phyloP scores from a whole-genome alignment of 2,329 filamentous ascomycete species.

The Emmonsia crescens region DNA sequence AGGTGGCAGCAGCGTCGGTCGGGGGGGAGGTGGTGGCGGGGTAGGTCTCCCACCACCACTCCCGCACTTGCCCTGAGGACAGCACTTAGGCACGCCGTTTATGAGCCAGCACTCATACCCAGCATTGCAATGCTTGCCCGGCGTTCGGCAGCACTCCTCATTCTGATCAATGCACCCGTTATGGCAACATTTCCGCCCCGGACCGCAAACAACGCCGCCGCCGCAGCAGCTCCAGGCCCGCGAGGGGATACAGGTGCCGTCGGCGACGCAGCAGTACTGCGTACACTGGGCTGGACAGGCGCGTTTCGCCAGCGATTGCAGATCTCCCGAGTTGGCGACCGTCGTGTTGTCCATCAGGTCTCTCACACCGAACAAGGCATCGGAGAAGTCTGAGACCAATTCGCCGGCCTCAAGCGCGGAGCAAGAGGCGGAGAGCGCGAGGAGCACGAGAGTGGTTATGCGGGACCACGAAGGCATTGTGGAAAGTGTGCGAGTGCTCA shows the following conservation, averaged over 20 bases:
- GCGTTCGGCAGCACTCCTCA: background rate
- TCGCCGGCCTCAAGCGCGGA: background rate
- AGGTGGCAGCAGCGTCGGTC: too few species aligned
- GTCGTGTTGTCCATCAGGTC: background rate
- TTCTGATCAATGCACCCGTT: background rate
- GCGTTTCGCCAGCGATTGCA: background rate
- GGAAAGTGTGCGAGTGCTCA: background rate
- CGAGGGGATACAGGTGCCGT: background rate
- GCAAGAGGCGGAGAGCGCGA: background rate
- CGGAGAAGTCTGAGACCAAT: background rate
- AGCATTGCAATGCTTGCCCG: background rate
- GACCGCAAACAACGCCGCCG: background rate
- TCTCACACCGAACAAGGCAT: background rate
- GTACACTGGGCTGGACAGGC: background rate
- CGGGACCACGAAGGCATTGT: background rate
- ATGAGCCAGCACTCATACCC: slow-evolving; percentile 1
- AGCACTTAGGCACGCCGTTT: background rate
- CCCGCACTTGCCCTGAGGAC: background rate
- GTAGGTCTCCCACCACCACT: background rate
- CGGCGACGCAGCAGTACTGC: background rate
- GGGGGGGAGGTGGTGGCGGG: background rate
- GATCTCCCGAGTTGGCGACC: background rate
- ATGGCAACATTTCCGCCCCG: slow-evolving; percentile 1
- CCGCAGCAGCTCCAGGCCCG: background rate
- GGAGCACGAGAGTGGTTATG: background rate